Conservation (phyloP, 2,329 filamentous ascomycete genomes). For the Trichoderma guizhouense region DNA sequence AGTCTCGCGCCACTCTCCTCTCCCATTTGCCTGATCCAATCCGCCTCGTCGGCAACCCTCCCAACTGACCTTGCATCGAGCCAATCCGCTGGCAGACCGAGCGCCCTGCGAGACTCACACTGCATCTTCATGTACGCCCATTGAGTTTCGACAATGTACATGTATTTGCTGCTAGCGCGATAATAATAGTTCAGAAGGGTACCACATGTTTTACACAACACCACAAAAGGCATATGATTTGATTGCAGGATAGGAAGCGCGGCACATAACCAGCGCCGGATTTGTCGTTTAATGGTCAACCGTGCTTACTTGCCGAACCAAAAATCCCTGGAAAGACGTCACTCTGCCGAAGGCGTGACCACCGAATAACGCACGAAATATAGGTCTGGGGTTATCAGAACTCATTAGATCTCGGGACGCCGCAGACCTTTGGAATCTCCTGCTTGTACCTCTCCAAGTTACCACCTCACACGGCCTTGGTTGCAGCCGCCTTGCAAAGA, state of each 20-base stretch:
- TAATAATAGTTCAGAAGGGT: not conserved
- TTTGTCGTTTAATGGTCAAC: not conserved
- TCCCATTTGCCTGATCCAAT: constrained; percentile 10
- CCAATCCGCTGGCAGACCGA: constrained; percentile 8
- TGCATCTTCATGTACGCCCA: not conserved
- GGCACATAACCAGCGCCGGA: not conserved
- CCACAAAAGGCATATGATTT: not conserved
- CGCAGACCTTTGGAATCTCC: not conserved
- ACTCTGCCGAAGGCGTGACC: not conserved
- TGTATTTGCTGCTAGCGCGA: not conserved
- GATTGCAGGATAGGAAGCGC: not conserved
- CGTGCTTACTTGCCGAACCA: not conserved
- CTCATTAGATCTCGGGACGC: not conserved
- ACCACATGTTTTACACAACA: not conserved
- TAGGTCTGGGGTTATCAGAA: not conserved
- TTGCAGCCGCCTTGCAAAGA: not conserved
- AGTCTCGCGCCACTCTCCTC: constrained; percentile 14
- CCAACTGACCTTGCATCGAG: not conserved
- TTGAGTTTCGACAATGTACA: not conserved
- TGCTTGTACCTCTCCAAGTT: not conserved
- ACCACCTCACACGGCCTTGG: not conserved
- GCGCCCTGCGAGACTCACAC: constrained; percentile 2
- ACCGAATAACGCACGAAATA: not conserved
- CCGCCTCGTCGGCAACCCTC: constrained; percentile 5
- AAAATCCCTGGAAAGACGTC: not conserved